A percentile compares a stretch with the other conserved stretches of the same genome.
phyloP scores from a whole-genome alignment of 2,329 filamentous ascomycete genomes.

The Anthostomella pinea region DNA sequence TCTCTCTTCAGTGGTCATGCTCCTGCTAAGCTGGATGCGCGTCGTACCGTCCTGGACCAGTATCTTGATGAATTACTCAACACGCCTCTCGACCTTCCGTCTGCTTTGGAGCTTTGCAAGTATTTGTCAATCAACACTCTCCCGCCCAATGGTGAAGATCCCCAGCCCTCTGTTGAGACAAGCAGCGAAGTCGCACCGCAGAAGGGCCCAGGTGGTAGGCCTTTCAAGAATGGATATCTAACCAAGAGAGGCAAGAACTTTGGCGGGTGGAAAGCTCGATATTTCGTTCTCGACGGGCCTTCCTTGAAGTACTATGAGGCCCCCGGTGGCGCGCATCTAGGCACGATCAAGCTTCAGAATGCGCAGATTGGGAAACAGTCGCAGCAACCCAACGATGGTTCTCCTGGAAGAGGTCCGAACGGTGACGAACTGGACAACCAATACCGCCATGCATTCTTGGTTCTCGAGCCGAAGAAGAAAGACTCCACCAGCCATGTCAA shows the following conservation, averaged over 20 bases:
- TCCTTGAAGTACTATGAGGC: constrained; percentile 85
- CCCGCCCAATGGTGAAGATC: constrained; percentile 60
- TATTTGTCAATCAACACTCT: constrained; percentile 73
- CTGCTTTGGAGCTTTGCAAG: constrained; percentile 78
- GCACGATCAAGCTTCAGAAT: constrained; percentile 86
- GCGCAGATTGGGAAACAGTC: constrained; percentile 95
- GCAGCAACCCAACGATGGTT: constrained; percentile 58
- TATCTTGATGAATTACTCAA: constrained; percentile 87
- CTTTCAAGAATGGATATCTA: constrained; percentile 82
- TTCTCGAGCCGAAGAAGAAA: constrained; percentile 94
- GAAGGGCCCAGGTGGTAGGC: constrained; percentile 61
- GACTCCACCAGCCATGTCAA: constrained; percentile 84
- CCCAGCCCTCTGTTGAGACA: constrained; percentile 36
- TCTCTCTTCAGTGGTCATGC: constrained; percentile 88
- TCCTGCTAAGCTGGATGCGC: constrained; percentile 87
- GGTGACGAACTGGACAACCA: constrained; percentile 85
- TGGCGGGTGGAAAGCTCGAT: constrained; percentile 91
- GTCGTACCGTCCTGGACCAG: constrained; percentile 73
- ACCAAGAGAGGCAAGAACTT: constrained; percentile 99
- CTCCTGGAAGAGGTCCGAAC: constrained; percentile 51
- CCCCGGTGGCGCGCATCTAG: constrained; percentile 84
- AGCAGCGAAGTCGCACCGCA: constrained; percentile 36
- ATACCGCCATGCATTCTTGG: constrained; percentile 93
- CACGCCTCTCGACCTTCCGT: constrained; percentile 72
- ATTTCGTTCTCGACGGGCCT: constrained; percentile 60